A percentile compares a stretch with the other conserved stretches of the same genome.
Evolutionary conservation across 345 rosid species (phyloP).

Genomic region (Rhizophora apiculata): DNA sequence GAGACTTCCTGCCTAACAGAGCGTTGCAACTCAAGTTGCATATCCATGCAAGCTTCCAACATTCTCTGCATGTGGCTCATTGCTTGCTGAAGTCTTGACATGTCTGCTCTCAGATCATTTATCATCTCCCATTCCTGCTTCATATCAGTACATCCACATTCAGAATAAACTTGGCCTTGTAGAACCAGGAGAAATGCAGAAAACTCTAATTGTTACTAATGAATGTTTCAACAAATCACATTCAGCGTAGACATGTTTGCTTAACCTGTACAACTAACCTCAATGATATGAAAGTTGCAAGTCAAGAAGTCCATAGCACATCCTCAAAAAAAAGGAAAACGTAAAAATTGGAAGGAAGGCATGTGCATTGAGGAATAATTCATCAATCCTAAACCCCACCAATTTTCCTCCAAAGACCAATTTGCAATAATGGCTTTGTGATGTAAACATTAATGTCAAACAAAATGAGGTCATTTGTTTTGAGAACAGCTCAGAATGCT

Average conservation of each 20-base stretch:
- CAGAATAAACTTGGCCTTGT: conserved; percentile 7
- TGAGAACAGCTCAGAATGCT: no score
- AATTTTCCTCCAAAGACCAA: neutral
- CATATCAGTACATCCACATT: conserved; percentile 21
- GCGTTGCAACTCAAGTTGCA: conserved; percentile 97
- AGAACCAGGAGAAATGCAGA: neutral
- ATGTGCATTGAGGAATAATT: neutral
- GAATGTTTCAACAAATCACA: neutral
- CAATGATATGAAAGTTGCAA: neutral
- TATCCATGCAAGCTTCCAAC: conserved; percentile 98
- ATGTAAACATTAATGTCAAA: neutral
- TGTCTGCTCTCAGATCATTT: conserved; percentile 87
- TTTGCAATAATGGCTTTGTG: neutral
- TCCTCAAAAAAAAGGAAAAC: no score
- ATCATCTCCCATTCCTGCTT: conserved; percentile 93
- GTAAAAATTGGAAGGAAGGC: neutral
- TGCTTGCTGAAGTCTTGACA: conserved; percentile 93
- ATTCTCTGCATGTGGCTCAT: conserved; percentile 99
- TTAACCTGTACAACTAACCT: neutral
- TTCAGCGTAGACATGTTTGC: neutral
- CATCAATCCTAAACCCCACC: neutral
- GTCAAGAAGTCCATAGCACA: neutral
- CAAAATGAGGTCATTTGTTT: neutral
- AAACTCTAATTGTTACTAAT: neutral
- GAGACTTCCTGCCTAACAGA: conserved; percentile 99